A percentile compares a stretch with the other conserved stretches of the same genome.
Conservation (phyloP, 1,139 yeast genomes). For the Candida frijolesensis region DNA sequence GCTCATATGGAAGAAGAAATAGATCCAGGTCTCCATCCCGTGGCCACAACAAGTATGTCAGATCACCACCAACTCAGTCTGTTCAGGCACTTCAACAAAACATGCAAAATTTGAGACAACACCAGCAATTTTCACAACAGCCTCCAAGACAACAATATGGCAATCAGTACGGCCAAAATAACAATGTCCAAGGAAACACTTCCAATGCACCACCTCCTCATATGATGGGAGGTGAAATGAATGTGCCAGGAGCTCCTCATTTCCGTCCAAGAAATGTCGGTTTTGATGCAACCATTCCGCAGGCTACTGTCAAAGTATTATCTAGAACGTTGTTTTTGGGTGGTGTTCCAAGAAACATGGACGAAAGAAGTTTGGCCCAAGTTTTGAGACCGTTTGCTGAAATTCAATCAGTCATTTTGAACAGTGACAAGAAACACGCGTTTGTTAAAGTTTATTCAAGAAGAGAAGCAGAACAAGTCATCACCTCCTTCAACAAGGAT, state of each 20-base stretch:
- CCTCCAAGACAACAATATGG: background rate
- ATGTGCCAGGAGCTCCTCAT: constrained; percentile 70
- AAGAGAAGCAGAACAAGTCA: constrained; percentile 82
- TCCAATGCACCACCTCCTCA: constrained; percentile 13
- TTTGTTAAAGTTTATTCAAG: constrained; percentile 97
- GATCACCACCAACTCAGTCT: constrained; percentile 31
- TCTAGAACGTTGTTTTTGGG: constrained; percentile 93
- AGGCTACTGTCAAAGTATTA: constrained; percentile 78
- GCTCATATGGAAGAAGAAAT: constrained; percentile 46
- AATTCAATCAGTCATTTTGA: constrained; percentile 86
- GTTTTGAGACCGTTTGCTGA: constrained; percentile 88
- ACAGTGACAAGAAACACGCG: constrained; percentile 90
- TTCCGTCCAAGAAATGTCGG: constrained; percentile 72
- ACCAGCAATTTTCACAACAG: constrained; percentile 6
- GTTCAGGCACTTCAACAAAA: constrained; percentile 15
- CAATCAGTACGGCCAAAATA: too few species aligned
- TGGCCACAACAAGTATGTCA: constrained; percentile 20
- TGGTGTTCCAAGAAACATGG: constrained; percentile 85
- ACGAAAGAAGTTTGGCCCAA: constrained; percentile 66
- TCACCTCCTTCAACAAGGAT: constrained; percentile 55
- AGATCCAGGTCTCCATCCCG: constrained; percentile 61
- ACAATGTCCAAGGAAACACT: constrained; percentile 6
- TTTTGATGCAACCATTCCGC: constrained; percentile 71
- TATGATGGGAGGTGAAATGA: constrained; percentile 51
- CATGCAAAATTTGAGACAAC: constrained; percentile 15